These are phyloP conservation scores for Nigrograna mackinnonii DNA, from an alignment of 2,329 filamentous ascomycete species.

Conservation along the genomic window DNA sequence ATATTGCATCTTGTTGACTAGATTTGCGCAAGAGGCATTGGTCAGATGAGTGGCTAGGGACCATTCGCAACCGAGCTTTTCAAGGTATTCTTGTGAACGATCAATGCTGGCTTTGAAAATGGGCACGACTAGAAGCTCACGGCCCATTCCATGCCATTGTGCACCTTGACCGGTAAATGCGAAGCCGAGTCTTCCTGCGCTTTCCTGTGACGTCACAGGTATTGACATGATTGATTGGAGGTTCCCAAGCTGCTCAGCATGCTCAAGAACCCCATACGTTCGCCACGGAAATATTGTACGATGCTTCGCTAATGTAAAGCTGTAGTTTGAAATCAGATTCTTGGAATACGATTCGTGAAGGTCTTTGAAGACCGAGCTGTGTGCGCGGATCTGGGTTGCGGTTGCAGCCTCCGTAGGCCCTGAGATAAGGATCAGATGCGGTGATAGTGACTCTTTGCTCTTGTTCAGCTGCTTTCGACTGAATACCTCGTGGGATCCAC, in stretches of 20 bases:
- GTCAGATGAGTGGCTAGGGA: neutral
- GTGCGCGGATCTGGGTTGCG: neutral
- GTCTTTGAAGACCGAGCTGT: neutral
- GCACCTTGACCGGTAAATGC: conserved; percentile 49
- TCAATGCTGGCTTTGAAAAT: conserved; percentile 6
- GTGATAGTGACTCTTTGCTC: neutral
- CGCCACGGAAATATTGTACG: neutral
- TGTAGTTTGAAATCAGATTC: neutral
- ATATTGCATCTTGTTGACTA: neutral
- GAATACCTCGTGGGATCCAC: neutral
- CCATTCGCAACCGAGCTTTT: neutral
- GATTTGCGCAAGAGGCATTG: neutral
- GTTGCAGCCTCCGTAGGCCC: neutral
- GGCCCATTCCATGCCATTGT: conserved; percentile 44
- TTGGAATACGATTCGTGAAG: neutral
- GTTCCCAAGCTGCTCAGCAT: neutral
- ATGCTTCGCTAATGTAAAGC: neutral
- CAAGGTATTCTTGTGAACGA: neutral
- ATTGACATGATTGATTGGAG: too few relatives aligned
- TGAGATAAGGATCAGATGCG: neutral
- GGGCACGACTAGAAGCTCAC: conserved; percentile 24
- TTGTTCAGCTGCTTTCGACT: neutral
- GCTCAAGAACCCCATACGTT: neutral
- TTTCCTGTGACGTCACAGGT: neutral
- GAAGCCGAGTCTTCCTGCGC: conserved; percentile 4